phyloP scores from a whole-genome alignment of 129 eudicot genomes.

The Logfia minima region DNA sequence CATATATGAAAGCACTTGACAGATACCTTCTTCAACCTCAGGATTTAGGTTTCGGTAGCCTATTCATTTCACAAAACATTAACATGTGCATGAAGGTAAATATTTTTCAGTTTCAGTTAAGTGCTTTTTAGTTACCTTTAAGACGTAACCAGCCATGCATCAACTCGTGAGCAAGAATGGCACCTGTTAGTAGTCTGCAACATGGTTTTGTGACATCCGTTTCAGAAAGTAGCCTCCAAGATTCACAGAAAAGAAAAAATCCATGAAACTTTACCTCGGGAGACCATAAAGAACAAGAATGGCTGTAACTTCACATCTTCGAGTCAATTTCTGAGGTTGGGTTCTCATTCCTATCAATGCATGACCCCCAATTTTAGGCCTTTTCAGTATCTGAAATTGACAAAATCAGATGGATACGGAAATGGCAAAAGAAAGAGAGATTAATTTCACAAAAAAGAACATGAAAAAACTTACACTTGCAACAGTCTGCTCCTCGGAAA shows the following conservation, averaged over 20 bases:
- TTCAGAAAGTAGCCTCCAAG: slow-evolving; percentile 24
- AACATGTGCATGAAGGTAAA: background rate
- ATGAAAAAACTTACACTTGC: slow-evolving; percentile 57
- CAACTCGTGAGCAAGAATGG: slow-evolving; percentile 96
- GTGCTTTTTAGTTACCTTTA: slow-evolving; percentile 50
- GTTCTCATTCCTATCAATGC: slow-evolving; percentile 86
- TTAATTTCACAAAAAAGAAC: background rate
- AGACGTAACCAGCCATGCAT: slow-evolving; percentile 99
- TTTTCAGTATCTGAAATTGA: slow-evolving; percentile 63
- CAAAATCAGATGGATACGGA: slow-evolving; percentile 6
- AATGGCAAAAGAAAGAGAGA: slow-evolving; percentile 11
- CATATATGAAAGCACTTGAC: slow-evolving; percentile 93
- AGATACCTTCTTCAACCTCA: slow-evolving; percentile 93
- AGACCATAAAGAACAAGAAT: slow-evolving; percentile 95
- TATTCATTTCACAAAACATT: slow-evolving; percentile 33
- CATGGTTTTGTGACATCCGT: slow-evolving; percentile 14
- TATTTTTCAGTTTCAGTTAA: background rate
- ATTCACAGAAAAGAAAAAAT: slow-evolving; percentile 8
- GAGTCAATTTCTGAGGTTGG: slow-evolving; percentile 81
- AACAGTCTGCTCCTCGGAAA: slow-evolving; percentile 97
- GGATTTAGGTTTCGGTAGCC: slow-evolving; percentile 84
- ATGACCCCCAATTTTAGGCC: slow-evolving; percentile 79
- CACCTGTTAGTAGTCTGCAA: slow-evolving; percentile 92
- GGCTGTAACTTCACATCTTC: slow-evolving; percentile 97
- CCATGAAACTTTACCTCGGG: slow-evolving; percentile 63